Percentiles rank a stretch among this genome's conserved stretches.
Conservation (phyloP, 805 yeast species). For the Ogataea paraovalis region DNA sequence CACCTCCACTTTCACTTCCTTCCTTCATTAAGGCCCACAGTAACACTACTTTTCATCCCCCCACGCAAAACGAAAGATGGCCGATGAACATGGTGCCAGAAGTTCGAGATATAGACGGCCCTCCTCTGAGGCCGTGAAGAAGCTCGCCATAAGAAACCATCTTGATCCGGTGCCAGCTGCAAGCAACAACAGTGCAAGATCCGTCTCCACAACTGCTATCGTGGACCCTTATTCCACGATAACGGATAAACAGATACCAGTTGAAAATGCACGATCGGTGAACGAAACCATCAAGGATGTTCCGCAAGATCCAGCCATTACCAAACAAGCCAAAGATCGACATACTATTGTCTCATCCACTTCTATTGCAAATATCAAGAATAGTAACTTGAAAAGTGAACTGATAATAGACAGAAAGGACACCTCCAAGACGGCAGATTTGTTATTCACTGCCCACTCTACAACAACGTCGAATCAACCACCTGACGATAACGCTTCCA, state of each 20-base stretch:
- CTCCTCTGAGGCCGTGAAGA: not conserved
- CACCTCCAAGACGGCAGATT: not conserved
- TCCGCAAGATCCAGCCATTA: not conserved
- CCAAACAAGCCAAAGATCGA: too few relatives aligned
- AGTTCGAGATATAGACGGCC: not conserved
- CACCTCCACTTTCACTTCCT: too few relatives aligned
- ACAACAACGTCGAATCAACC: not conserved
- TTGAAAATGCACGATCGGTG: not conserved
- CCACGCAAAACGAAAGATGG: too few relatives aligned
- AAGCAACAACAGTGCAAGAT: not conserved
- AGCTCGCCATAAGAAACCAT: not conserved
- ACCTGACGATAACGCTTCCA: slow-evolving; percentile 19
- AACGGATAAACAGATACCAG: not conserved
- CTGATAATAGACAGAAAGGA: slow-evolving; percentile 4
- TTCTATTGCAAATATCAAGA: not conserved
- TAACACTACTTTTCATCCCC: too few relatives aligned
- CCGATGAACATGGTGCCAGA: not conserved
- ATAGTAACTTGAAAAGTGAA: slow-evolving; percentile 11
- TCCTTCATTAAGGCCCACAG: too few relatives aligned
- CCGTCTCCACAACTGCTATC: not conserved
- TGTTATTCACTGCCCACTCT: not conserved
- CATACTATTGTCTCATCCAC: not conserved
- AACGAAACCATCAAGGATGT: not conserved
- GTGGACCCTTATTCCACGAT: not conserved
- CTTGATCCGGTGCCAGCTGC: not conserved